phyloP scores from a whole-genome alignment of 169 alveolate genomes.

The Eimeria tenella region DNA sequence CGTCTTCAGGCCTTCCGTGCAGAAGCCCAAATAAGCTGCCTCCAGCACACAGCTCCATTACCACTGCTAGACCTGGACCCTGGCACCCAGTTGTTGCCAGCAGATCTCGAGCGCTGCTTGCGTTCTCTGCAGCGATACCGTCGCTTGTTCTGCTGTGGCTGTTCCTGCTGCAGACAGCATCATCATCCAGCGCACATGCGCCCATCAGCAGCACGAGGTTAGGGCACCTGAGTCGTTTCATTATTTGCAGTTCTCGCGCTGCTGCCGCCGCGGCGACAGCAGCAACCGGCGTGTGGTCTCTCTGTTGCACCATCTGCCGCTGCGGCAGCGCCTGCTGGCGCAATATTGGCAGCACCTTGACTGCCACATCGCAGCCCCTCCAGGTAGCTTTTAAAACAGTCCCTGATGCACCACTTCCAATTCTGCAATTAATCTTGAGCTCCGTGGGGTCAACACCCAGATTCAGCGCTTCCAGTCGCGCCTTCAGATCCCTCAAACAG shows the following conservation, averaged over 20 bases:
- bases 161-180: constrained; percentile 12
- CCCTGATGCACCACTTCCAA: constrained; percentile 81
- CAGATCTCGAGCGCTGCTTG: constrained; percentile 33
- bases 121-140: constrained; percentile 1
- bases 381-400: constrained; percentile 77
- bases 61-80: constrained; percentile 83
- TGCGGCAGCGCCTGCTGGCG: constrained; percentile 73
- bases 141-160: neutral
- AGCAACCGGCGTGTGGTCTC: neutral
- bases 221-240: constrained; percentile 89
- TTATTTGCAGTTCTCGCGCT: constrained; percentile 87
- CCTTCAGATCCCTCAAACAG: constrained; percentile 44
- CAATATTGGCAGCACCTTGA: constrained; percentile 80
- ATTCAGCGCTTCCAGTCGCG: constrained; percentile 33
- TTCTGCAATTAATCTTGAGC: neutral
- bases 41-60: constrained; percentile 91
- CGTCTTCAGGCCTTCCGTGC: constrained; percentile 80
- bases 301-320: neutral
- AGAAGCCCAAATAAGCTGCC: constrained; percentile 90
- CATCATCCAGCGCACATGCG: constrained; percentile 57
- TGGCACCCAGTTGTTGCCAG: constrained; percentile 51
- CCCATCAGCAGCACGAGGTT: constrained; percentile 85
- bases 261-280: constrained; percentile 51
- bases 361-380: constrained; percentile 82
- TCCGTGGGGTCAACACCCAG: constrained; percentile 32